These are phyloP conservation scores for Alternaria incomplexa DNA, from an alignment of 2,329 filamentous ascomycete genomes.

Conservation along the genomic window DNA sequence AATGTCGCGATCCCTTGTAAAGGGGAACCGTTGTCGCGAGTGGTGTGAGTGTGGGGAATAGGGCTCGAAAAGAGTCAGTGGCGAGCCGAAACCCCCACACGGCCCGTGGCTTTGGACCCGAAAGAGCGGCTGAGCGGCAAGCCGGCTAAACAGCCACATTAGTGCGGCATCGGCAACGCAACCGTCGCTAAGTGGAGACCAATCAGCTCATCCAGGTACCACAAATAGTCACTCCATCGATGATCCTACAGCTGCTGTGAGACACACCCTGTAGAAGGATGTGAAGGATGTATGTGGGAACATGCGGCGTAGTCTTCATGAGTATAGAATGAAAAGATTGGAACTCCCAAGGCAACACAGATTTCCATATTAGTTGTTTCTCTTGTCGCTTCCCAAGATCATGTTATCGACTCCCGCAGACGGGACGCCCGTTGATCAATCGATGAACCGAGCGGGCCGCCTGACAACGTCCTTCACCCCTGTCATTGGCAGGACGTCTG, in stretches of 20 bases:
- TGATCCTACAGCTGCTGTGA: not conserved
- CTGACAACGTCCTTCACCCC: not conserved
- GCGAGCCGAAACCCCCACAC: not conserved
- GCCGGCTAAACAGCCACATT: not conserved
- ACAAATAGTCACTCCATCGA: not conserved
- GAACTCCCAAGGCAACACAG: not conserved
- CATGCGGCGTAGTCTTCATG: not conserved
- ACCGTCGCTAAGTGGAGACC: not conserved
- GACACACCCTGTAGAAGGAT: not conserved
- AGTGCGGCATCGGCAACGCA: not conserved
- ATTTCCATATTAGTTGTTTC: not conserved
- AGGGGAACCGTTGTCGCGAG: not conserved
- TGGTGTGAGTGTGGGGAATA: not conserved
- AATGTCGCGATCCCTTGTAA: not conserved
- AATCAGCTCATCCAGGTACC: not conserved
- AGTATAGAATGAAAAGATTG: not conserved
- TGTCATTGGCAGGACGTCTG: not conserved
- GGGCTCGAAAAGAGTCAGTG: not conserved
- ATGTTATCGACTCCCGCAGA: not conserved
- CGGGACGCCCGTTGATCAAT: not conserved
- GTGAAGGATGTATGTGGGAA: not conserved
- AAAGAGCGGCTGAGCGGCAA: not conserved
- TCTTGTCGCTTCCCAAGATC: not conserved
- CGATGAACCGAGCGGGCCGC: not conserved
- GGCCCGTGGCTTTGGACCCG: not conserved